Percentiles rank a stretch among this genome's conserved stretches.
These are phyloP conservation scores for Metschnikowia shivogae DNA, from an alignment of 805 yeast species.

Conservation along the genomic window DNA sequence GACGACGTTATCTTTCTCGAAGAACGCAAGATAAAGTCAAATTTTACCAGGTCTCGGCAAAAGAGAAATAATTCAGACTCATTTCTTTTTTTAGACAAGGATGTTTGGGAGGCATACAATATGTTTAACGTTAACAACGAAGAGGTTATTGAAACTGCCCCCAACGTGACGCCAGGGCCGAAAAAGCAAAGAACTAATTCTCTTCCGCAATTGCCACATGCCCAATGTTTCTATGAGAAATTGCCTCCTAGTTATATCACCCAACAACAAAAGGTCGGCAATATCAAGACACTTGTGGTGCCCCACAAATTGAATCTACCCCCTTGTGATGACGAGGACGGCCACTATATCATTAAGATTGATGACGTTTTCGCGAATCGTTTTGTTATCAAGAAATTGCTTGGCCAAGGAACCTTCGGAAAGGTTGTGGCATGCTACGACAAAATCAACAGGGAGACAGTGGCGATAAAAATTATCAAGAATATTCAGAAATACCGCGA, in stretches of 20 bases:
- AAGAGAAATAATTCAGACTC: conserved; percentile 35
- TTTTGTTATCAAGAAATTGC: conserved; percentile 58
- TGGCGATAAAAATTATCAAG: conserved; percentile 89
- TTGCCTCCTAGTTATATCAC: conserved; percentile 34
- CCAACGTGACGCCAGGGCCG: conserved; percentile 7
- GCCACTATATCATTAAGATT: conserved; percentile 62
- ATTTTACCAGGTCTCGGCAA: conserved; percentile 11
- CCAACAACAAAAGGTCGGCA: conserved; percentile 37
- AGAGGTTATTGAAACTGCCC: conserved; percentile 2
- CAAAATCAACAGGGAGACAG: conserved; percentile 49
- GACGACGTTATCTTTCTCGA: conserved; percentile 36
- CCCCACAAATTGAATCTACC: conserved; percentile 30
- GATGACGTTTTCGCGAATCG: conserved; percentile 70
- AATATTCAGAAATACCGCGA: conserved; percentile 93
- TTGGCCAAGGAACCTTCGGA: conserved; percentile 94
- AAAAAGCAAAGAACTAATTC: conserved; percentile 42
- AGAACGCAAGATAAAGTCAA: conserved; percentile 24
- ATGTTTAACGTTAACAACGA: conserved; percentile 39
- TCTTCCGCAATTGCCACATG: conserved; percentile 44
- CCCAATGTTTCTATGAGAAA: conserved; percentile 37
- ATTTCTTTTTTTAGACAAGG: conserved; percentile 31
- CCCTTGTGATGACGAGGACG: conserved; percentile 64
- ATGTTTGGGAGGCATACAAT: conserved; percentile 40
- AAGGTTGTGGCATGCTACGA: conserved; percentile 86
- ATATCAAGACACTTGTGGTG: conserved; percentile 35